A percentile compares a stretch with the other conserved stretches of the same genome.
phyloP scores from a whole-genome alignment of 2,329 filamentous ascomycete species.

The Xylariales sp. region DNA sequence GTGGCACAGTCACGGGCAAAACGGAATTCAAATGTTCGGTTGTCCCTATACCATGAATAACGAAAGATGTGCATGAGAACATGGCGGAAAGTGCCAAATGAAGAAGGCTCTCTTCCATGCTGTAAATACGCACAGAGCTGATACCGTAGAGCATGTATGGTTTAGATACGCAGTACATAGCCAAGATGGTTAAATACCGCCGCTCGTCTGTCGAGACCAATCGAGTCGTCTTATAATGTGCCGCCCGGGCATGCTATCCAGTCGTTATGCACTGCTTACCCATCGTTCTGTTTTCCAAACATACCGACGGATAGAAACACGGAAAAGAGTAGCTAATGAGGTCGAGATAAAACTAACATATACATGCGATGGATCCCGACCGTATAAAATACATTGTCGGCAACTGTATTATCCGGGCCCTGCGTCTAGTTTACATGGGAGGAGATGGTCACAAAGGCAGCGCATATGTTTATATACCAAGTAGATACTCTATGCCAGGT shows the following conservation, averaged over 20 bases:
- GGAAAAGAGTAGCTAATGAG: conserved; percentile 15
- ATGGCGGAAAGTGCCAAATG: neutral
- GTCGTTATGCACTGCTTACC: conserved; percentile 9
- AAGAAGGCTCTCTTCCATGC: neutral
- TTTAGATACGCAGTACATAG: neutral
- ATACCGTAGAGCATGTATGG: neutral
- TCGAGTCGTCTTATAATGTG: conserved; percentile 7
- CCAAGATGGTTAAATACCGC: conserved; percentile 27
- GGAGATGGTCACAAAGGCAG: too few species aligned
- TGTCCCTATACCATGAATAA: neutral
- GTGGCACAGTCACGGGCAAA: neutral
- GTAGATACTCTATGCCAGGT: too few species aligned
- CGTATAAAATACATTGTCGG: too few species aligned
- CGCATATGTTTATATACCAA: too few species aligned
- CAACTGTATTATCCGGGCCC: too few species aligned
- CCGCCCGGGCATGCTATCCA: neutral
- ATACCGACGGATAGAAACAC: neutral
- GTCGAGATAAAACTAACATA: neutral
- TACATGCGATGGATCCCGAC: too few species aligned
- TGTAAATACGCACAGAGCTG: neutral
- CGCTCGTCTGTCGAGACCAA: neutral
- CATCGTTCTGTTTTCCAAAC: neutral
- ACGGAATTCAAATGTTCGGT: neutral
- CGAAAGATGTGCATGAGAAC: neutral
- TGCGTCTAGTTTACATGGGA: too few species aligned